phyloP scores from a whole-genome alignment of 169 alveolate genomes.

The Eimeria praecox region DNA sequence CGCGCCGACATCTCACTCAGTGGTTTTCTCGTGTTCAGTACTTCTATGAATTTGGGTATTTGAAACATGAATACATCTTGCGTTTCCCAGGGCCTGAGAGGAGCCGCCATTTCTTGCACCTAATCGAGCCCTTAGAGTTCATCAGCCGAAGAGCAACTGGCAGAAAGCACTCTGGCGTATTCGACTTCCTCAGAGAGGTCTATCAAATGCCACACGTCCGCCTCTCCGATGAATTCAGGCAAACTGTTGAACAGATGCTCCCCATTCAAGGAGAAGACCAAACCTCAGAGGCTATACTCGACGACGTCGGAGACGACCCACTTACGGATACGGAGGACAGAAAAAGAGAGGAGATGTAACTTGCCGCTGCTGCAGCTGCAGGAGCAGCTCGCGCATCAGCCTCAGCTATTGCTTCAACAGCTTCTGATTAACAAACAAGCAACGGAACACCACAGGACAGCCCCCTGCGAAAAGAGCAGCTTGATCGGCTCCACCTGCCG shows the following conservation, averaged over 20 bases:
- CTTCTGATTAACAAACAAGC: too few species aligned
- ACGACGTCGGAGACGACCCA: slow-evolving; percentile 65
- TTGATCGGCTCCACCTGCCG: too few species aligned
- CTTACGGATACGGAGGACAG: background rate
- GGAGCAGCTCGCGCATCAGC: background rate
- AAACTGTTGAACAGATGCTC: slow-evolving; percentile 46
- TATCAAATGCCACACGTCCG: slow-evolving; percentile 68
- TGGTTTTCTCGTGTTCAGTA: slow-evolving; percentile 80
- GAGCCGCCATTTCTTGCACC: slow-evolving; percentile 69
- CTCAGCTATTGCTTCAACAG: too few species aligned
- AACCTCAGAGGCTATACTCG: slow-evolving; percentile 13
- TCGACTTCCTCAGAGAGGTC: slow-evolving; percentile 58
- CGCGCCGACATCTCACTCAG: slow-evolving; percentile 77
- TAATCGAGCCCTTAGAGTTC: slow-evolving; percentile 78
- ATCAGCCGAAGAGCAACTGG: slow-evolving; percentile 80
- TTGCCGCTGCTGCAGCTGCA: background rate
- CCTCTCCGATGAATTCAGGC: slow-evolving; percentile 61
- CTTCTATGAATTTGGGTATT: slow-evolving; percentile 71
- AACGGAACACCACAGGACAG: too few species aligned
- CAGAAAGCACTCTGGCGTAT: slow-evolving; percentile 76
- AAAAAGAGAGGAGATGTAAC: slow-evolving; percentile 43
- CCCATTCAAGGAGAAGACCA: slow-evolving; percentile 28
- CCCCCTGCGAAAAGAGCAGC: too few species aligned
- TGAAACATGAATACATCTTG: slow-evolving; percentile 32
- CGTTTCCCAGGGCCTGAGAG: slow-evolving; percentile 79